Evolutionary conservation across 139 green algal species (phyloP).

Genomic region (Picochlorum costavermella): DNA sequence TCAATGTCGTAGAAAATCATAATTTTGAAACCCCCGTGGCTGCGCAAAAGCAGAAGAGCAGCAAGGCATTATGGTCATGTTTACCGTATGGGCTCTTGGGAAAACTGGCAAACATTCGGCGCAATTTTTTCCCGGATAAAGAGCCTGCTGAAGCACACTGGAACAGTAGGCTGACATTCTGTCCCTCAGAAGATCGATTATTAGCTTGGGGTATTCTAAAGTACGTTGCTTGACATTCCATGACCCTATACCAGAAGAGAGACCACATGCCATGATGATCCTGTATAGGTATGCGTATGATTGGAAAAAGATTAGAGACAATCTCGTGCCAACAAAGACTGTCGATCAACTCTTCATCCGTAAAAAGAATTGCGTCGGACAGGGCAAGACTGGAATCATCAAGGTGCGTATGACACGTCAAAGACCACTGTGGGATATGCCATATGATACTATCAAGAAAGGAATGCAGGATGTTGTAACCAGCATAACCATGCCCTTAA

Average conservation of each 20-base stretch:
- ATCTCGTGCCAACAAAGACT: conserved; percentile 24
- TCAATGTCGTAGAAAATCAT: no score
- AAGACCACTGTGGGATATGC: conserved; percentile 4
- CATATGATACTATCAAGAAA: no score
- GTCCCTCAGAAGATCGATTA: conserved; percentile 24
- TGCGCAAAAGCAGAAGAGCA: no score
- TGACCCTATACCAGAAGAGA: background rate
- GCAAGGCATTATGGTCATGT: no score
- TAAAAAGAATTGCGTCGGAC: conserved; percentile 24
- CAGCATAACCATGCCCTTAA: conserved; percentile 12
- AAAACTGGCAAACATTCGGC: no score
- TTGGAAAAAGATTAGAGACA: conserved; percentile 18
- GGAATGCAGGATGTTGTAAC: conserved; percentile 17
- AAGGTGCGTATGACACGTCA: conserved; percentile 2
- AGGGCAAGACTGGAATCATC: background rate
- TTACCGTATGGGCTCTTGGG: no score
- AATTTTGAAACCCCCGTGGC: no score
- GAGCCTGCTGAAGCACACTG: no score
- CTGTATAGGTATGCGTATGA: conserved; percentile 14
- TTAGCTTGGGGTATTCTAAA: conserved; percentile 26
- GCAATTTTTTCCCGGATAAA: no score
- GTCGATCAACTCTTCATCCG: conserved; percentile 13
- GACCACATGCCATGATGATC: background rate
- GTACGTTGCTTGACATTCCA: background rate
- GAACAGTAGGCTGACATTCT: conserved; percentile 16